Percentiles rank a stretch among this genome's conserved stretches.
Conservation (phyloP, 2,329 filamentous ascomycete species). For the Pseudopithomyces maydicus region DNA sequence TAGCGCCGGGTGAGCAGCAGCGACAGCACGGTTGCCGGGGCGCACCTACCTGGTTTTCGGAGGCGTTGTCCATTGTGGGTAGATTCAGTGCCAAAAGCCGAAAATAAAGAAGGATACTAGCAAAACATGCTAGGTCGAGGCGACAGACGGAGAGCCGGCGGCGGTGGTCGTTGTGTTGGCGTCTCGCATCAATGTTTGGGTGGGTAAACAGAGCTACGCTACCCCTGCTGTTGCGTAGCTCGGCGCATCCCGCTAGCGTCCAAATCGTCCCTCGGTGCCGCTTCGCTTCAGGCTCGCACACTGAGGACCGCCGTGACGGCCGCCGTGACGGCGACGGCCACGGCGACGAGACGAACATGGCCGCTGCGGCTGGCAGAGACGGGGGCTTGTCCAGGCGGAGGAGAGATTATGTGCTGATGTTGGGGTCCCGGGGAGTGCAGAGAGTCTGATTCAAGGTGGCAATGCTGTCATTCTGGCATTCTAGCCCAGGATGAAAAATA, state of each 20-base stretch:
- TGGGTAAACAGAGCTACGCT: constrained; percentile 17
- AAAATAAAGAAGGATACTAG: constrained; percentile 25
- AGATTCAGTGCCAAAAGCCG: constrained; percentile 12
- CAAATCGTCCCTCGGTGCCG: too few relatives aligned
- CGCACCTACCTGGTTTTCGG: constrained; percentile 37
- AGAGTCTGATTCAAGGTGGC: too few relatives aligned
- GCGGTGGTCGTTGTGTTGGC: constrained; percentile 19
- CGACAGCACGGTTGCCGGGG: not conserved
- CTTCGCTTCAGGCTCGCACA: too few relatives aligned
- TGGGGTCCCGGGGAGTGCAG: too few relatives aligned
- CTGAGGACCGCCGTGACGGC: too few relatives aligned
- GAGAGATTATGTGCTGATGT: too few relatives aligned
- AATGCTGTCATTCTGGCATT: too few relatives aligned
- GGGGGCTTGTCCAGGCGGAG: too few relatives aligned
- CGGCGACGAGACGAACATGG: not conserved
- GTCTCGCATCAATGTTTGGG: constrained; percentile 14
- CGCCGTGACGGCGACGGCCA: not conserved
- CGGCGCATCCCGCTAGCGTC: not conserved
- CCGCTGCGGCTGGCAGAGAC: not conserved
- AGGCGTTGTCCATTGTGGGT: constrained; percentile 26
- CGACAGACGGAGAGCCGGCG: constrained; percentile 17
- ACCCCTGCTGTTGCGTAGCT: constrained; percentile 15
- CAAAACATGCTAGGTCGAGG: constrained; percentile 25
- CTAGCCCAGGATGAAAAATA: too few relatives aligned
- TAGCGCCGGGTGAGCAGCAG: constrained; percentile 18